These are phyloP conservation scores for Thymus quinquecostatus DNA, from an alignment of 257 asterid genomes.

Conservation along the genomic window DNA sequence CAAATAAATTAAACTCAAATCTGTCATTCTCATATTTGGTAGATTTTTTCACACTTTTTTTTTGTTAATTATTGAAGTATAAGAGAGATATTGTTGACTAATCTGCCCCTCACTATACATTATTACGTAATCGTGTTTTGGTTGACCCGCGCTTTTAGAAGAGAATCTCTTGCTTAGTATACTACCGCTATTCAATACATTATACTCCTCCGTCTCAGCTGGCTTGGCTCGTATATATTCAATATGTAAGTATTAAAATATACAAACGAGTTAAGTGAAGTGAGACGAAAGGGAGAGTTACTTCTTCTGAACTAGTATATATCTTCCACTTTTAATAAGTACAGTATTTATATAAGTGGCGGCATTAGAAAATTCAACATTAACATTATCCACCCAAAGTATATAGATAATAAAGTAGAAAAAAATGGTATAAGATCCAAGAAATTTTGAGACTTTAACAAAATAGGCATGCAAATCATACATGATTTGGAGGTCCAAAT, in stretches of 20 bases:
- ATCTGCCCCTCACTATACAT: background rate
- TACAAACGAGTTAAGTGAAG: too few relatives aligned
- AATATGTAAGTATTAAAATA: too few relatives aligned
- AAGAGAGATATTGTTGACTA: background rate
- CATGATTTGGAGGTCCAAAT: background rate
- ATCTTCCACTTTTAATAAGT: background rate
- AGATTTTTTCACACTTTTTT: constrained; percentile 12
- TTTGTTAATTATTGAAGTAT: background rate
- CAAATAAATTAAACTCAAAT: background rate
- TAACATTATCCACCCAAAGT: too few relatives aligned
- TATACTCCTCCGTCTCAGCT: too few relatives aligned
- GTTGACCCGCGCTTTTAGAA: background rate
- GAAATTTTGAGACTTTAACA: background rate
- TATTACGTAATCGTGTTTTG: background rate
- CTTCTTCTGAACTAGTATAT: too few relatives aligned
- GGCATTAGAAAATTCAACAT: too few relatives aligned
- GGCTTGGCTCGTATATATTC: too few relatives aligned
- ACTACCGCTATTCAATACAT: too few relatives aligned
- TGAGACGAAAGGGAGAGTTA: too few relatives aligned
- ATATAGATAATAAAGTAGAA: too few relatives aligned
- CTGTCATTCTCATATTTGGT: constrained; percentile 30
- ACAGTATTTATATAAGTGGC: too few relatives aligned
- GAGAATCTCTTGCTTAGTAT: background rate
- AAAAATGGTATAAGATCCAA: background rate
- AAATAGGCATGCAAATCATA: background rate